Conservation (phyloP, 805 yeast genomes). For the Kodamaea laetipori region DNA sequence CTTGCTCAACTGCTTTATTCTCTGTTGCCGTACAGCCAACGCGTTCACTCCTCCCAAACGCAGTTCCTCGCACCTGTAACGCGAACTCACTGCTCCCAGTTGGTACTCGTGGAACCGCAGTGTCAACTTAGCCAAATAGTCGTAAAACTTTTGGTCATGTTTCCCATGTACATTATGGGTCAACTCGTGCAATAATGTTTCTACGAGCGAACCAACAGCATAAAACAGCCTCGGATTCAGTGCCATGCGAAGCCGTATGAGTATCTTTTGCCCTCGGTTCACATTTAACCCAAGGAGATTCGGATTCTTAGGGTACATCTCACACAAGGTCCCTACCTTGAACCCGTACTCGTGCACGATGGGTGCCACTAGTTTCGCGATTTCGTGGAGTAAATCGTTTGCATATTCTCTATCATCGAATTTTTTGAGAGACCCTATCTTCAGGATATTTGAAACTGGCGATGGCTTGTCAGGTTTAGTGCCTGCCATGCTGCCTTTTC, state of each 20-base stretch:
- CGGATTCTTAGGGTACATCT: conserved; percentile 74
- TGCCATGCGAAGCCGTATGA: conserved; percentile 67
- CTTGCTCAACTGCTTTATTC: conserved; percentile 44
- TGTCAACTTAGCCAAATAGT: conserved; percentile 60
- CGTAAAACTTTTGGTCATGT: conserved; percentile 73
- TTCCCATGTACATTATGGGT: conserved; percentile 81
- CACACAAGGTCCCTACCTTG: conserved; percentile 68
- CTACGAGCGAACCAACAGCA: conserved; percentile 66
- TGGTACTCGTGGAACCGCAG: conserved; percentile 50
- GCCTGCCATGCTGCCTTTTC: conserved; percentile 4
- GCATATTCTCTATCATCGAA: conserved; percentile 42
- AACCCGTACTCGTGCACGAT: conserved; percentile 68
- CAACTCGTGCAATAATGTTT: conserved; percentile 86
- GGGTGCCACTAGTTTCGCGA: conserved; percentile 75
- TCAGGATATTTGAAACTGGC: conserved; percentile 37
- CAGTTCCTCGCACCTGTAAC: conserved; percentile 52
- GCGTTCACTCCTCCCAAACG: conserved; percentile 40
- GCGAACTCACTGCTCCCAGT: conserved; percentile 48
- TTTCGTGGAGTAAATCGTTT: conserved; percentile 58
- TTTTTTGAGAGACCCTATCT: conserved; percentile 40
- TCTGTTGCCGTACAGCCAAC: conserved; percentile 32
- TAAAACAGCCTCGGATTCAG: conserved; percentile 55
- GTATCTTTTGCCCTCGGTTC: conserved; percentile 71
- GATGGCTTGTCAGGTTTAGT: conserved; percentile 28
- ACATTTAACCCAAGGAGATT: conserved; percentile 79